Conservation (phyloP, 1,284 basidiomycete genomes). For the Heliocybe sulcata region DNA sequence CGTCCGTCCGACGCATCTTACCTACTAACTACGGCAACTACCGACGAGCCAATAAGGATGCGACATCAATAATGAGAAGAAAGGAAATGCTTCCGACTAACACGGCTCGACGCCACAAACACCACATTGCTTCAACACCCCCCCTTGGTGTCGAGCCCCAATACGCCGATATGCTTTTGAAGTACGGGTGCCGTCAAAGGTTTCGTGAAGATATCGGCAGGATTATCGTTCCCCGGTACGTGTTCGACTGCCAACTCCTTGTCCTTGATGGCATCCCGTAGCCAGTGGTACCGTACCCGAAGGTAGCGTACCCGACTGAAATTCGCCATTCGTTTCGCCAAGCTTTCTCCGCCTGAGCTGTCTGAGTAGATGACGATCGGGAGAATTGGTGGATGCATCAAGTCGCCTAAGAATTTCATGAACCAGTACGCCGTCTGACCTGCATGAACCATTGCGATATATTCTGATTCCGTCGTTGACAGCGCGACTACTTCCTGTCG, state of each 20-base stretch:
- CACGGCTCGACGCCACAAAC: too few relatives aligned
- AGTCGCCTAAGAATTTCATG: neutral
- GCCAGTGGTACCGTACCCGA: neutral
- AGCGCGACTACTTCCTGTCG: constrained; percentile 17
- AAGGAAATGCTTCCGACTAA: too few relatives aligned
- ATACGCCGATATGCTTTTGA: too few relatives aligned
- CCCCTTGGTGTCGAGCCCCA: too few relatives aligned
- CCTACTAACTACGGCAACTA: too few relatives aligned
- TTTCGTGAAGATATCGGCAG: neutral
- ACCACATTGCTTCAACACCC: too few relatives aligned
- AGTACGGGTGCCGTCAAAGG: too few relatives aligned
- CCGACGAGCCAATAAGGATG: too few relatives aligned
- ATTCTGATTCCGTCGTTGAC: constrained; percentile 26
- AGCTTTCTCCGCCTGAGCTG: neutral
- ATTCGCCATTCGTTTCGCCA: neutral
- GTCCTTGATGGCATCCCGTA: neutral
- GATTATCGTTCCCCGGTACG: neutral
- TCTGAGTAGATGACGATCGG: too few relatives aligned
- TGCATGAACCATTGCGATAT: constrained; percentile 14
- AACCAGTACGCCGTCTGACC: neutral
- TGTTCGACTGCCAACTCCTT: neutral
- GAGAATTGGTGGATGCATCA: neutral
- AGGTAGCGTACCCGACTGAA: neutral
- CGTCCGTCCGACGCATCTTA: too few relatives aligned
- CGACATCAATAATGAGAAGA: too few relatives aligned